These are phyloP conservation scores for Starmerella bombicola DNA, from an alignment of 805 yeast species.

Conservation along the genomic window DNA sequence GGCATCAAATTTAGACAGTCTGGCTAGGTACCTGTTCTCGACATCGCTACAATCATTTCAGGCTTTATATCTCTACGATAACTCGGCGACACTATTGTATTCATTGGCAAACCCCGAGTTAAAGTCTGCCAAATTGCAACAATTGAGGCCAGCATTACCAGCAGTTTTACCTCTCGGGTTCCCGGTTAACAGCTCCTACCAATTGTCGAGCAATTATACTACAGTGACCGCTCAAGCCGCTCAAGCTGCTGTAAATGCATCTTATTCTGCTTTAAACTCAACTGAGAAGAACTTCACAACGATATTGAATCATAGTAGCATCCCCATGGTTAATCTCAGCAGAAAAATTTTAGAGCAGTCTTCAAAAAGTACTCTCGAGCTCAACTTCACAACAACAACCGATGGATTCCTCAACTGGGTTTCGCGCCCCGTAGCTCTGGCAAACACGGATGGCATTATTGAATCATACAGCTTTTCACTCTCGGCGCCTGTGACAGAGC, in stretches of 20 bases:
- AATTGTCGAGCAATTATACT: neutral
- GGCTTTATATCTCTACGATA: conserved; percentile 14
- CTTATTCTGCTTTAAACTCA: neutral
- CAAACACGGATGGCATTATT: neutral
- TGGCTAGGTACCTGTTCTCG: conserved; percentile 8
- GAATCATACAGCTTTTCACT: conserved; percentile 12
- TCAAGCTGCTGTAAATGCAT: conserved; percentile 5
- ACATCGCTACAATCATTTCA: conserved; percentile 9
- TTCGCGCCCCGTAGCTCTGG: conserved; percentile 11
- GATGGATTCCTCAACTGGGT: conserved; percentile 9
- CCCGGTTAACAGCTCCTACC: neutral
- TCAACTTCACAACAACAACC: conserved; percentile 1
- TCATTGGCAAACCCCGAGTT: conserved; percentile 9
- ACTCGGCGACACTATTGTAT: conserved; percentile 7
- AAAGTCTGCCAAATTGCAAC: neutral
- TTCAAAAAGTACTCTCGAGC: too few species aligned
- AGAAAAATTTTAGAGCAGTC: too few species aligned
- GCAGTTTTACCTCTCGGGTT: conserved; percentile 9
- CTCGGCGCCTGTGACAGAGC: conserved; percentile 7
- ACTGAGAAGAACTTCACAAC: neutral
- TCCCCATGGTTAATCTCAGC: neutral
- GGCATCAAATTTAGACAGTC: conserved; percentile 2
- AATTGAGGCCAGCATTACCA: conserved; percentile 3
- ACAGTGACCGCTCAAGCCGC: conserved; percentile 2
- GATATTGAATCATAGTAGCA: too few species aligned